A percentile compares a stretch with the other conserved stretches of the same genome.
These are phyloP conservation scores for Rutstroemia sp. DNA, from an alignment of 2,329 filamentous ascomycete genomes.

Conservation along the genomic window DNA sequence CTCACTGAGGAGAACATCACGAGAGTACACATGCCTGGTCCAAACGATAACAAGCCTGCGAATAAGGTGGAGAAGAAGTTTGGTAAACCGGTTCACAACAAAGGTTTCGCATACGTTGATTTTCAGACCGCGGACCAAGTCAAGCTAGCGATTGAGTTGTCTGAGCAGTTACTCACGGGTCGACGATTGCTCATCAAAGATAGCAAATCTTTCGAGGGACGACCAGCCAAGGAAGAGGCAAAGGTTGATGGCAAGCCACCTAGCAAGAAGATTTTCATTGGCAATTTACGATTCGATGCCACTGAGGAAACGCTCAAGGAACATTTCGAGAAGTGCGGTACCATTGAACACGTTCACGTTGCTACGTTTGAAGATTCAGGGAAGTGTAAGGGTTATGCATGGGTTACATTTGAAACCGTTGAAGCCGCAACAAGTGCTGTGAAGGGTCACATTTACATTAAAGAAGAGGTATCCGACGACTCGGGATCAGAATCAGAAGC, in stretches of 20 bases:
- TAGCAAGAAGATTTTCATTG: constrained; percentile 79
- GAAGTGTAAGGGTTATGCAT: constrained; percentile 96
- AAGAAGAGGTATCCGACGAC: constrained; percentile 40
- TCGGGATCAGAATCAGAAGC: constrained; percentile 24
- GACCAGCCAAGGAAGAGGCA: constrained; percentile 55
- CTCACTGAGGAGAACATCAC: constrained; percentile 69
- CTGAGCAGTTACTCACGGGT: constrained; percentile 71
- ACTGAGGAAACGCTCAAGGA: constrained; percentile 73
- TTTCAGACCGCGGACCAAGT: constrained; percentile 62
- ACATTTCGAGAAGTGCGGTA: constrained; percentile 80
- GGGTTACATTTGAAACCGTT: constrained; percentile 82
- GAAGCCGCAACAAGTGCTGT: constrained; percentile 70
- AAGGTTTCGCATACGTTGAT: constrained; percentile 94
- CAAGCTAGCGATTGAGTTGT: constrained; percentile 71
- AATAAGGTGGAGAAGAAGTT: constrained; percentile 27
- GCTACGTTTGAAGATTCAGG: constrained; percentile 95
- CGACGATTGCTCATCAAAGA: constrained; percentile 90
- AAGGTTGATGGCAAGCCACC: constrained; percentile 50
- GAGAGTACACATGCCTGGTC: constrained; percentile 52
- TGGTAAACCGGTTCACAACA: constrained; percentile 48
- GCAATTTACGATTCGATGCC: constrained; percentile 76
- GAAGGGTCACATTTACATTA: constrained; percentile 69
- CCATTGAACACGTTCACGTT: constrained; percentile 75
- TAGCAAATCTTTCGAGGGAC: constrained; percentile 81
- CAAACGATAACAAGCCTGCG: constrained; percentile 35